Evolutionary conservation across 257 asterid species (phyloP), one percentile per base, ranked within the genome.

Genomic region (Voacanga thouarsii): DNA sequence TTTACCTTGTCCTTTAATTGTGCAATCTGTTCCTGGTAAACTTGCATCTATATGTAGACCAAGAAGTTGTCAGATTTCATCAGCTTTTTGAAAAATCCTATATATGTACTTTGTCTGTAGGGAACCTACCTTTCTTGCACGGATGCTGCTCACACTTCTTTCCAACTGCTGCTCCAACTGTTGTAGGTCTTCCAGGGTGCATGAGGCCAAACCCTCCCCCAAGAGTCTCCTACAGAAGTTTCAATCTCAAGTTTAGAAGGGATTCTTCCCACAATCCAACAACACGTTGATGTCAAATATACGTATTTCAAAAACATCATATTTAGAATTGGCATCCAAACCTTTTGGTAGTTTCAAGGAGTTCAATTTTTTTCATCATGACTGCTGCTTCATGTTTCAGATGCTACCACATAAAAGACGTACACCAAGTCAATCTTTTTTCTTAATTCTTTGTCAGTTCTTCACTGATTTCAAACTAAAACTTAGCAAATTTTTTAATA

Each of bases 151-250:
- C 61, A 92, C 90, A 39, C 97, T 96, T 37, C 86, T 87, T 78
- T 92, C 99, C 75, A 96, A 60, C 86, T 92, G 98, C 75, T 88
- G 89, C 80, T 96, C 99, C 7, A 96, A 76, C 84, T 88, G 87
- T 74, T 88, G 97, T 77, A 96, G 89, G 76, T 96, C 99, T 76
- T 88, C 95, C 28, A 89, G 74, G 80, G 75, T 75, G 89, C 97
- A 96, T 9, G 94, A 59, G 26, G 82, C 84, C 65, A 96, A 69
- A 33, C 93, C 89, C 85, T 96, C 98, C 12, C 99, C 99, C 71
- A 93, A 86, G 68, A 93, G 86, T 87, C 85, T 96, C 85, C 99
- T 96, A 78, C 0, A 3, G 15, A 23, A 23, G 23, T 57, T 57
- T n/a, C 65, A 55, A 57, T 11, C 65, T 57, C 65, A 57, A 23